Conservation (phyloP, 495 filamentous ascomycete species). For the Rusavskia elegans region DNA sequence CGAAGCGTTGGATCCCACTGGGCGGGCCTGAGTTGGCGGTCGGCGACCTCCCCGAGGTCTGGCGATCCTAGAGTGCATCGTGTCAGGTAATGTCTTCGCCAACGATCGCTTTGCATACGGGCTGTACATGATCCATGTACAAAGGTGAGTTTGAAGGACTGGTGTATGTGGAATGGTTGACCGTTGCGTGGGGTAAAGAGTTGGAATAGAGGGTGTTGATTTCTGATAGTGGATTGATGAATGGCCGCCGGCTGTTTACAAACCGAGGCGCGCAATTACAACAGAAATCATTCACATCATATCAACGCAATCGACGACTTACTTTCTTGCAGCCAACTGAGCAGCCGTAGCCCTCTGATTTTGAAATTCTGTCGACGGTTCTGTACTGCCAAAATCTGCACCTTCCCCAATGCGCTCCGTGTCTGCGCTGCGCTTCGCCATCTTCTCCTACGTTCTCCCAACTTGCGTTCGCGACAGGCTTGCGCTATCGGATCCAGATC, state of each 20-base stretch:
- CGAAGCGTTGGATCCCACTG: conserved; percentile 1
- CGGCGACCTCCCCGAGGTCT: conserved; percentile 9
- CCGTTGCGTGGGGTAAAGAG: background rate
- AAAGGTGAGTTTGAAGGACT: conserved; percentile 1
- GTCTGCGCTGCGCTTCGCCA: background rate
- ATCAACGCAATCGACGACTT: conserved; percentile 15
- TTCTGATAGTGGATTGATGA: too few relatives aligned
- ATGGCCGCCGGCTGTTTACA: background rate
- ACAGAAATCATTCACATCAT: background rate
- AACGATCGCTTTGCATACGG: background rate
- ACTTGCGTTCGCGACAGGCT: too few relatives aligned
- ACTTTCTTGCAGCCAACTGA: conserved; percentile 36
- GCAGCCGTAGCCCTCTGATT: conserved; percentile 30
- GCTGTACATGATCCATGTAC: conserved; percentile 3
- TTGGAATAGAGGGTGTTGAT: background rate
- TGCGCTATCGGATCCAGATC: too few relatives aligned
- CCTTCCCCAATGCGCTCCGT: conserved; percentile 4
- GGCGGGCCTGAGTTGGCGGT: conserved; percentile 1
- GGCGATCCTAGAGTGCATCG: conserved; percentile 1
- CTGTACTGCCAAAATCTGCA: background rate
- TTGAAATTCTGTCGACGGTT: conserved; percentile 12
- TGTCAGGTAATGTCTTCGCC: background rate
- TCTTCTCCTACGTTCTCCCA: background rate
- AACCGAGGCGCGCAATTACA: background rate
- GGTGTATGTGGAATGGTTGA: conserved; percentile 16